Conservation (phyloP, 2,329 filamentous ascomycete species). For the Talaromyces sp. region DNA sequence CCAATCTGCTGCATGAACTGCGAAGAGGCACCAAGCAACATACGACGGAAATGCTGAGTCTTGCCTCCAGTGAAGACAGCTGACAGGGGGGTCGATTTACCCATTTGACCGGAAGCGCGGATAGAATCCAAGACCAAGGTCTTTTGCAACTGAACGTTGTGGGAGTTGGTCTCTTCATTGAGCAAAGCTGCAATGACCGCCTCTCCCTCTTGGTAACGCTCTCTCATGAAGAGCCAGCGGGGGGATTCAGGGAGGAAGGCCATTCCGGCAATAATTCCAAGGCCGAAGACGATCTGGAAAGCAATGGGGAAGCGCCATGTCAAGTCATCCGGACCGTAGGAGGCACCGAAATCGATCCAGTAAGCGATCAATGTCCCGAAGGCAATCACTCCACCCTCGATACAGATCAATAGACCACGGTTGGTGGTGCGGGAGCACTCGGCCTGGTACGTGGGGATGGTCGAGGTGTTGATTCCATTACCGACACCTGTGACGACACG, state of each 20-base stretch:
- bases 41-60: conserved; percentile 37
- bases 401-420: conserved; percentile 53
- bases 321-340: conserved; percentile 23
- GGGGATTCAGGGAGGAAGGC: conserved; percentile 33
- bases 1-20: conserved; percentile 47
- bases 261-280: conserved; percentile 37
- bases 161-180: conserved; percentile 43
- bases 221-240: conserved; percentile 42
- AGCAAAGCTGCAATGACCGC: conserved; percentile 46
- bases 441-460: conserved; percentile 50
- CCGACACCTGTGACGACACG: conserved; percentile 50
- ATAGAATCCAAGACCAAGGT: conserved; percentile 60
- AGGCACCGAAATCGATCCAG: conserved; percentile 24
- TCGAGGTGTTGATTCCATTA: conserved; percentile 53
- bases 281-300: conserved; percentile 44
- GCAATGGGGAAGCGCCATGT: conserved; percentile 47
- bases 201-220: conserved; percentile 43
- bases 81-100: conserved; percentile 19
- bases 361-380: conserved; percentile 28
- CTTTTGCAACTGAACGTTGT: conserved; percentile 51
- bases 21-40: conserved; percentile 37
- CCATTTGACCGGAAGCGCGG: conserved; percentile 25
- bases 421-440: conserved; percentile 47
- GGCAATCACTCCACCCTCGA: conserved; percentile 43
- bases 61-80: conserved; percentile 24